Evolutionary conservation across 1,139 yeast species (phyloP).

Genomic region (Candida sp.): DNA sequence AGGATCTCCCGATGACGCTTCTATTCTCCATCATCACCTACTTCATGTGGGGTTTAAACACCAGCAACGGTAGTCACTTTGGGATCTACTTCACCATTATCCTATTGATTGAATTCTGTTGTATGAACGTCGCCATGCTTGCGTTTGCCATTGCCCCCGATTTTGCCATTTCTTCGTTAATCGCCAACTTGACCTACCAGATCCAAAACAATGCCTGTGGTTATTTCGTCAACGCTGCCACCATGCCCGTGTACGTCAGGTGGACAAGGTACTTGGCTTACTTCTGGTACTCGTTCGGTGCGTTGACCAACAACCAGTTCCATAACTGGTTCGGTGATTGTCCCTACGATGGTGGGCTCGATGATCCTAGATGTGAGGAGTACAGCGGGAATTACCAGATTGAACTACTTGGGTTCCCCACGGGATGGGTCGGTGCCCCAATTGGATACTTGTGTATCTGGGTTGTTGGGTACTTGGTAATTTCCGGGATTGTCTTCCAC

Average conservation of each 20-base stretch:
- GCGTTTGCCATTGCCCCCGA: conserved; percentile 66
- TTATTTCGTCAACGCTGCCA: conserved; percentile 71
- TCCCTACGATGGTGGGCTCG: conserved; percentile 30
- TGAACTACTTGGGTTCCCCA: conserved; percentile 61
- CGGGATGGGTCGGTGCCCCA: conserved; percentile 72
- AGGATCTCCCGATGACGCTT: conserved; percentile 69
- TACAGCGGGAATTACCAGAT: conserved; percentile 61
- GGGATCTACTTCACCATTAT: conserved; percentile 65
- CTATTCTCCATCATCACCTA: conserved; percentile 65
- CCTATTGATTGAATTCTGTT: conserved; percentile 58
- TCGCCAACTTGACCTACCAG: conserved; percentile 69
- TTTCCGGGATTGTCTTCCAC: conserved; percentile 51
- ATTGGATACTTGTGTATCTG: conserved; percentile 64
- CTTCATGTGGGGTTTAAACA: conserved; percentile 74
- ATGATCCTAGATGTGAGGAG: conserved; percentile 33
- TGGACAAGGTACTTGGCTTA: conserved; percentile 82
- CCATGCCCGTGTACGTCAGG: conserved; percentile 85
- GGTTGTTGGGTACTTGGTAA: conserved; percentile 56
- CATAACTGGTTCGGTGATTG: conserved; percentile 65
- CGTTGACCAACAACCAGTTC: conserved; percentile 67
- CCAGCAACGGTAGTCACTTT: conserved; percentile 41
- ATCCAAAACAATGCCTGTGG: conserved; percentile 84
- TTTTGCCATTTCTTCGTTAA: conserved; percentile 66
- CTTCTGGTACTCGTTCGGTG: conserved; percentile 82
- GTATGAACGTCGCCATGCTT: conserved; percentile 59